Evolutionary conservation across 2,329 filamentous ascomycete species (phyloP).

Genomic region (Phialocephala sp.): DNA sequence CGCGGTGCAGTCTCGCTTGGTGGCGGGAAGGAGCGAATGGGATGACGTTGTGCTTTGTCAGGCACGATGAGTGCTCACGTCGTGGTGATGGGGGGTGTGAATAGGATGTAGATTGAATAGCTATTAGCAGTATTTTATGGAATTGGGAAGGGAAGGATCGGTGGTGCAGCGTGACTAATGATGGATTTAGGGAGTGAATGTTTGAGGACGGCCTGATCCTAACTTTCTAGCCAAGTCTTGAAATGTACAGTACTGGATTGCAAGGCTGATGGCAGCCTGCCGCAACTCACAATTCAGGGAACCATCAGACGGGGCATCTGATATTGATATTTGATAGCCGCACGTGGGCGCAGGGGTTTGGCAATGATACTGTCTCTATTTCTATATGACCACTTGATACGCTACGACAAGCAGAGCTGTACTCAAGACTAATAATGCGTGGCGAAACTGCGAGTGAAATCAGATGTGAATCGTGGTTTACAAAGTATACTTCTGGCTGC

Average conservation of each 20-base stretch:
- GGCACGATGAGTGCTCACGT: neutral
- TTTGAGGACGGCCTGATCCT: neutral
- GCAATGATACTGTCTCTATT: neutral
- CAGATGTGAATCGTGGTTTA: too few species aligned
- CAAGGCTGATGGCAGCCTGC: conserved; percentile 6
- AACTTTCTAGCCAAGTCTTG: neutral
- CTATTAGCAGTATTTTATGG: neutral
- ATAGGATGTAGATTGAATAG: too few species aligned
- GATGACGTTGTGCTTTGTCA: conserved; percentile 23
- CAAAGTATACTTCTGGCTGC: too few species aligned
- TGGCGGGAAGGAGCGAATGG: conserved; percentile 13
- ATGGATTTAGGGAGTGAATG: neutral
- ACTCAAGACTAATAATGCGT: too few species aligned
- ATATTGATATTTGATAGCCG: neutral
- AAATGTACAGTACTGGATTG: neutral
- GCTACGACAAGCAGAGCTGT: too few species aligned
- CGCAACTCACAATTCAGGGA: neutral
- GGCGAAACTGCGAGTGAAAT: too few species aligned
- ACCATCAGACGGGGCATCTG: conserved; percentile 2
- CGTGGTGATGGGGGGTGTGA: too few species aligned
- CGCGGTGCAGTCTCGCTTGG: conserved; percentile 15
- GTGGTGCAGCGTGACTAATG: neutral
- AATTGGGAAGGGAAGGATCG: neutral
- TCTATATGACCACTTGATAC: too few species aligned
- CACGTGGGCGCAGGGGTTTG: neutral